phyloP scores from a whole-genome alignment of 2,329 filamentous ascomycete genomes.

The Pestalotiopsis sp. region DNA sequence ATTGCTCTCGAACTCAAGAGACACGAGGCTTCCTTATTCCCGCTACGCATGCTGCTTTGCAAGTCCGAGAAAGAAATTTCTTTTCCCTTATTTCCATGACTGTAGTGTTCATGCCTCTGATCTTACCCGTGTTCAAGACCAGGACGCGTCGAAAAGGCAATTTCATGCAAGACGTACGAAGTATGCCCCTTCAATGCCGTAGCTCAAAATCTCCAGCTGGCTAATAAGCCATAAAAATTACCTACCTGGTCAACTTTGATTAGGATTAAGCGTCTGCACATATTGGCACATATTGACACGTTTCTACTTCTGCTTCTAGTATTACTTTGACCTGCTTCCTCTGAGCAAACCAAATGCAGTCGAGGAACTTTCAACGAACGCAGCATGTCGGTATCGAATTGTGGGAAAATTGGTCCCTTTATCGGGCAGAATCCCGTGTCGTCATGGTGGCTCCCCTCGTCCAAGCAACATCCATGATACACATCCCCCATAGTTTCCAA shows the following conservation, averaged over 20 bases:
- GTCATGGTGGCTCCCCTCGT: background rate
- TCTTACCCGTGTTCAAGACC: background rate
- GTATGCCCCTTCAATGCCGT: background rate
- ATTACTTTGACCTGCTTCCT: background rate
- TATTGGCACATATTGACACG: background rate
- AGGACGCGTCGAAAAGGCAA: background rate
- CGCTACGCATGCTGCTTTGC: background rate
- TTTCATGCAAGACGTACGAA: background rate
- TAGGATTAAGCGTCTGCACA: background rate
- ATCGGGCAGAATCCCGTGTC: background rate
- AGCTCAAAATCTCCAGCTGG: background rate
- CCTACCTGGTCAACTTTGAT: background rate
- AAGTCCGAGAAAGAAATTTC: background rate
- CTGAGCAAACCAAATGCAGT: background rate
- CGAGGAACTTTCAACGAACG: background rate
- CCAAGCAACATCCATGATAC: constrained; percentile 9
- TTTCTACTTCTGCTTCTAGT: background rate
- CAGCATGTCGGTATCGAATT: background rate
- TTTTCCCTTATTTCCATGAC: background rate
- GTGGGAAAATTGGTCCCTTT: background rate
- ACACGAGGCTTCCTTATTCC: background rate
- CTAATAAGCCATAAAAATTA: background rate
- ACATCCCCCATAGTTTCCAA: constrained; percentile 1
- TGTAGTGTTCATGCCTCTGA: background rate
- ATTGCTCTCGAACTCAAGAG: background rate